Percentiles rank a stretch among this genome's conserved stretches.
Evolutionary conservation across 352 stramenopile species (phyloP).

Genomic region (Phytophthora brassicae): DNA sequence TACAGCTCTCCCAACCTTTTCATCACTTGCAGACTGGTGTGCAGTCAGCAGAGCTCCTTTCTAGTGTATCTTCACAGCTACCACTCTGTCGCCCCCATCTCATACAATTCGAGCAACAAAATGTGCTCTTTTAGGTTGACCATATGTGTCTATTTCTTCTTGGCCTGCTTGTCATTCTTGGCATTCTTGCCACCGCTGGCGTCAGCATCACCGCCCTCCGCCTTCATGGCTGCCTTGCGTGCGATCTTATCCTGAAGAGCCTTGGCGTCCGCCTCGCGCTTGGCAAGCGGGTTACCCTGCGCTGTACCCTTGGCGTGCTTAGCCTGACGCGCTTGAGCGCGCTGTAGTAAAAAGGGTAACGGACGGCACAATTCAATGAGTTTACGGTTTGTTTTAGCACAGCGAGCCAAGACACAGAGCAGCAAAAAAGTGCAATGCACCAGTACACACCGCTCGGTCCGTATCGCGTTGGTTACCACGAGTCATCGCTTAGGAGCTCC

Average conservation of each 20-base stretch:
- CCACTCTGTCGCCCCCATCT: neutral
- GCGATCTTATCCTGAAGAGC: constrained; percentile 84
- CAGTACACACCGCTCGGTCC: constrained; percentile 61
- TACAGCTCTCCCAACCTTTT: constrained; percentile 12
- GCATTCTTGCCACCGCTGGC: constrained; percentile 22
- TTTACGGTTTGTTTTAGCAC: neutral
- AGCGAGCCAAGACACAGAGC: neutral
- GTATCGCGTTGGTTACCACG: constrained; percentile 82
- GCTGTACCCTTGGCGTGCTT: constrained; percentile 42
- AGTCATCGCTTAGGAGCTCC: constrained; percentile 41
- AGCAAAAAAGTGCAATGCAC: neutral
- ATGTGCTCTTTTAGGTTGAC: too few species aligned
- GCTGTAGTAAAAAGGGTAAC: constrained; percentile 36
- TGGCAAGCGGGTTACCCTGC: constrained; percentile 61
- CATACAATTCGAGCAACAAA: neutral
- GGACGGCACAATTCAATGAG: constrained; percentile 8
- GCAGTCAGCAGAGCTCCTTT: constrained; percentile 3
- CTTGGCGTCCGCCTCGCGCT: constrained; percentile 73
- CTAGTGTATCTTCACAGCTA: constrained; percentile 4
- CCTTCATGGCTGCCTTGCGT: constrained; percentile 67
- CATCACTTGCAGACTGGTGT: neutral
- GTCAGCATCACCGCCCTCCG: constrained; percentile 39
- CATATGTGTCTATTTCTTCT: constrained; percentile 40
- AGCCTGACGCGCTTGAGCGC: constrained; percentile 68
- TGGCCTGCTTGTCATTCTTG: constrained; percentile 43